phyloP scores from a whole-genome alignment of 306 rosid species.

The Fagus sylvatica region DNA sequence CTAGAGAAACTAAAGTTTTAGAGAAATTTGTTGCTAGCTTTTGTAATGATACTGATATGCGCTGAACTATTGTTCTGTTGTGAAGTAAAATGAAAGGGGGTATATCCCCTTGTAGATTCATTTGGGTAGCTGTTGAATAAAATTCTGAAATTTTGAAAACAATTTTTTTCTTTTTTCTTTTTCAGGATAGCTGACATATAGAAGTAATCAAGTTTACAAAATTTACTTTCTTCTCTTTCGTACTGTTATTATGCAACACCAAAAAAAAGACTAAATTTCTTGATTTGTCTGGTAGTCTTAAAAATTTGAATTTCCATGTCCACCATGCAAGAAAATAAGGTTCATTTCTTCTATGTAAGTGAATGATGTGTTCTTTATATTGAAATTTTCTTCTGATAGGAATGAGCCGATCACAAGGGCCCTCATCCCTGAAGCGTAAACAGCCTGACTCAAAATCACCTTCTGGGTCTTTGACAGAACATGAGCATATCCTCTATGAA shows the following conservation, averaged over 20 bases:
- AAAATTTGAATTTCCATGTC: not conserved
- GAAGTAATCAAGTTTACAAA: not conserved
- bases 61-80: not conserved
- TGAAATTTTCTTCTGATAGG: slow-evolving; percentile 20
- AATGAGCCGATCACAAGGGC: slow-evolving; percentile 52
- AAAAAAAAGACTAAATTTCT: not conserved
- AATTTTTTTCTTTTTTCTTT: not conserved
- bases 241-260: not conserved
- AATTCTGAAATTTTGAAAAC: not conserved
- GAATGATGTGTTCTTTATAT: not conserved
- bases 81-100: not conserved
- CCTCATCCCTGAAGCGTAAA: slow-evolving; percentile 55
- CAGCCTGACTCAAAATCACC: slow-evolving; percentile 37
- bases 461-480: slow-evolving; percentile 39
- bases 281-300: not conserved
- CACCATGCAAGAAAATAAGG: not conserved
- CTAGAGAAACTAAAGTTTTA: not conserved
- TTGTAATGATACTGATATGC: not conserved
- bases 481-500: slow-evolving; percentile 44
- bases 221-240: not conserved
- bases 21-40: not conserved
- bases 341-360: not conserved
- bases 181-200: not conserved
- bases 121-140: not conserved
- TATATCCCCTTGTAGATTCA: not conserved